Conservation (phyloP, 306 rosid genomes). For the Cucurbita argyrosperma region DNA sequence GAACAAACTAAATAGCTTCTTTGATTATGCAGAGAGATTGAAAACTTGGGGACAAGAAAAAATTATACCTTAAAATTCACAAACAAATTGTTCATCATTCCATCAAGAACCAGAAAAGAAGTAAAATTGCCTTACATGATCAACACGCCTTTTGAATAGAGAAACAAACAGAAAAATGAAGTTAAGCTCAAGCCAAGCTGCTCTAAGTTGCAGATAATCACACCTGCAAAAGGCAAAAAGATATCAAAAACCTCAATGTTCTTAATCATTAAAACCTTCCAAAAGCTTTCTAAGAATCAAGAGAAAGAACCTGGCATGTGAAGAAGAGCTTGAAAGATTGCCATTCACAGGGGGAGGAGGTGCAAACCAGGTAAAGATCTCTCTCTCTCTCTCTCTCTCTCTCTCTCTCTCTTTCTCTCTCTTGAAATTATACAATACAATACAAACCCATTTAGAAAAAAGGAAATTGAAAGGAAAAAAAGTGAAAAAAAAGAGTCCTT, state of each 20-base stretch:
- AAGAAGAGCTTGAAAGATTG: conserved; percentile 13
- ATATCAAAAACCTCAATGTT: not conserved
- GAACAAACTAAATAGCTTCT: not conserved
- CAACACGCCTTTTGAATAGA: conserved; percentile 68
- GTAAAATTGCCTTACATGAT: conserved; percentile 37
- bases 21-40: not conserved
- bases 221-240: conserved; percentile 53
- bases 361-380: conserved; percentile 52
- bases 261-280: not conserved
- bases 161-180: conserved; percentile 29
- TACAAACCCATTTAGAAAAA: conserved; percentile 5
- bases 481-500: not conserved
- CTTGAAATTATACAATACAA: conserved; percentile 7
- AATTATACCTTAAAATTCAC: conserved; percentile 44
- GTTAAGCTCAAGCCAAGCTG: conserved; percentile 48
- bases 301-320: conserved; percentile 4
- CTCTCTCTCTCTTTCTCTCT: conserved; percentile 12
- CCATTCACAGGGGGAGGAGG: conserved; percentile 29
- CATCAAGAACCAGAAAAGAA: conserved; percentile 43
- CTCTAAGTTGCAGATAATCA: conserved; percentile 34
- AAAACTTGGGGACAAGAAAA: not conserved
- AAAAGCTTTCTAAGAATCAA: not conserved
- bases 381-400: conserved; percentile 31
- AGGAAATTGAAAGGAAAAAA: conserved; percentile 22
- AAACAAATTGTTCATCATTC: conserved; percentile 57